Percentiles rank a stretch among this genome's conserved stretches.
These are phyloP conservation scores for Skeletonema costatum DNA, from an alignment of 108 stramenopile species.

Conservation along the genomic window DNA sequence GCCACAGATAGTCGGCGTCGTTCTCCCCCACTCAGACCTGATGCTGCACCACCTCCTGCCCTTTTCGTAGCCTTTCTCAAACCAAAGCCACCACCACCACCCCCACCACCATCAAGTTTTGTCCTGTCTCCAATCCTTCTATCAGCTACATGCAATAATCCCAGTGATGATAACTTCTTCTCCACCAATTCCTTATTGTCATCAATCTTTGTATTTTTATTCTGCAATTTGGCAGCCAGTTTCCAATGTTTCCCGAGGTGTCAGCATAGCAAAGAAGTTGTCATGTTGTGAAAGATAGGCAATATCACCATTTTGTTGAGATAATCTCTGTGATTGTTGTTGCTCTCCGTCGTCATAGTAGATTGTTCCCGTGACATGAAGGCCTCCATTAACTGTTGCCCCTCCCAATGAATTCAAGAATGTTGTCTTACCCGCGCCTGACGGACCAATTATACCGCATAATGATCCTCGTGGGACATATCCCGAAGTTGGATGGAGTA, in stretches of 20 bases:
- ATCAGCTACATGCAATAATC: slow-evolving; percentile 57
- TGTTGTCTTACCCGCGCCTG: slow-evolving; percentile 71
- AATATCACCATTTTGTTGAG: slow-evolving; percentile 61
- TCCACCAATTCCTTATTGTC: slow-evolving; percentile 40
- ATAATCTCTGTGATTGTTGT: slow-evolving; percentile 6
- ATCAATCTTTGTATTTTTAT: slow-evolving; percentile 5
- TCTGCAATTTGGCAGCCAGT: slow-evolving; percentile 69
- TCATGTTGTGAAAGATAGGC: slow-evolving; percentile 85
- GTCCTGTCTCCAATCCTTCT: slow-evolving; percentile 64
- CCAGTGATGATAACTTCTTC: slow-evolving; percentile 56
- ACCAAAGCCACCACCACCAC: slow-evolving; percentile 12
- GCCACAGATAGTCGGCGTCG: slow-evolving; percentile 81
- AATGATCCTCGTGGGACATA: slow-evolving; percentile 60
- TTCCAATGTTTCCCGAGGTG: slow-evolving; percentile 76
- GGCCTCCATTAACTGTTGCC: slow-evolving; percentile 22
- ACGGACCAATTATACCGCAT: slow-evolving; percentile 76
- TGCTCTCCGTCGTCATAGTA: slow-evolving; percentile 37
- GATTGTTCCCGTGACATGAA: slow-evolving; percentile 35
- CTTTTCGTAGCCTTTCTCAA: neutral
- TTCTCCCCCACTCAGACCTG: slow-evolving; percentile 80
- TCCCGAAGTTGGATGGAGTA: slow-evolving; percentile 57
- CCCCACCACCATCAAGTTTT: slow-evolving; percentile 36
- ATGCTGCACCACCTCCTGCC: slow-evolving; percentile 19
- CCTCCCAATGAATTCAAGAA: slow-evolving; percentile 52
- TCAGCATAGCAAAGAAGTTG: slow-evolving; percentile 81